These are phyloP conservation scores for Leishmania lainsoni DNA, from an alignment of 208 protist species.

Conservation along the genomic window DNA sequence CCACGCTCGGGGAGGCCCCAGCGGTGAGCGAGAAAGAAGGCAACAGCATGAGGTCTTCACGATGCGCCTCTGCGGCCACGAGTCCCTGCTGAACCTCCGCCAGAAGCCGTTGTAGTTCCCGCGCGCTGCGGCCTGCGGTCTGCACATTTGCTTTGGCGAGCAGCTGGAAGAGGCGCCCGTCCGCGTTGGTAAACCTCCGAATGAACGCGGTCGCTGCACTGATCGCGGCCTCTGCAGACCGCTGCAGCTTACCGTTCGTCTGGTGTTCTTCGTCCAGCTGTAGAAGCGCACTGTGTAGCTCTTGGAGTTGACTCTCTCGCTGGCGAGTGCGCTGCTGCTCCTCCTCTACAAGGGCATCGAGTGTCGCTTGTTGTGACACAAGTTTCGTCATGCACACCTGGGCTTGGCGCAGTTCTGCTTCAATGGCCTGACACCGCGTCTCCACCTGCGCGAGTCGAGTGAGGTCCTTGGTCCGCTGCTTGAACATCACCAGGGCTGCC, in stretches of 20 bases:
- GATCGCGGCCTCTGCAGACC: slow-evolving; percentile 38
- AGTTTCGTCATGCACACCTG: slow-evolving; percentile 42
- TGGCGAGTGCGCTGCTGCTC: slow-evolving; percentile 54
- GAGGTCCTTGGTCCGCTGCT: slow-evolving; percentile 85
- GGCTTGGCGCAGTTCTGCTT: slow-evolving; percentile 30
- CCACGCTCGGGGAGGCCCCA: not conserved
- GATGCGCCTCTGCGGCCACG: slow-evolving; percentile 11
- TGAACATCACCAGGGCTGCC: slow-evolving; percentile 73
- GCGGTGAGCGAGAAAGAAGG: not conserved
- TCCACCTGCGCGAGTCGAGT: slow-evolving; percentile 57
- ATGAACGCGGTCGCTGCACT: slow-evolving; percentile 41
- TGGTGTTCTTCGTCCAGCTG: slow-evolving; percentile 59
- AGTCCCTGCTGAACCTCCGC: slow-evolving; percentile 43
- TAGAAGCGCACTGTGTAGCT: slow-evolving; percentile 53
- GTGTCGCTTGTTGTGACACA: slow-evolving; percentile 41
- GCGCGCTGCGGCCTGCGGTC: slow-evolving; percentile 38
- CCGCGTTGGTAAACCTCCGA: slow-evolving; percentile 24
- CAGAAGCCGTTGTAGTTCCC: slow-evolving; percentile 47
- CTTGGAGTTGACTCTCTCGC: slow-evolving; percentile 46
- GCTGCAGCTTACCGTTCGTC: slow-evolving; percentile 37
- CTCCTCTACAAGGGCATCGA: slow-evolving; percentile 64
- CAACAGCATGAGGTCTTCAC: slow-evolving; percentile 8
- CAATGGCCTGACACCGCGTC: slow-evolving; percentile 25
- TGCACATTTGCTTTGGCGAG: slow-evolving; percentile 38
- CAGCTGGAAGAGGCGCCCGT: slow-evolving; percentile 42